Percentiles rank a stretch among this genome's conserved stretches.
Evolutionary conservation across 2,329 filamentous ascomycete genomes (phyloP).

Genomic region (Apiospora marii): DNA sequence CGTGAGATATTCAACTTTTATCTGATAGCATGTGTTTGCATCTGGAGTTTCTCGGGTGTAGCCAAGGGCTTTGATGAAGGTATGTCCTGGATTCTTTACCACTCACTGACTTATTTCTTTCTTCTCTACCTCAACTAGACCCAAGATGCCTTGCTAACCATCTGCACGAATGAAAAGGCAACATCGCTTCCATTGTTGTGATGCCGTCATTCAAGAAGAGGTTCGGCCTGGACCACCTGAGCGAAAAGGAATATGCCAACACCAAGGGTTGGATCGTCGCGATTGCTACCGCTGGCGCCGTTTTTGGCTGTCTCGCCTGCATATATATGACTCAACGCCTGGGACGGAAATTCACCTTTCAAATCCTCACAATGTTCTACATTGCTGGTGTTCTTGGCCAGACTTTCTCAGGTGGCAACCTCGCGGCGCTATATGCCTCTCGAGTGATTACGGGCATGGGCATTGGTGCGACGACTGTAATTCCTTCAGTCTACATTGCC

Average conservation of each 20-base stretch:
- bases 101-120: too few relatives aligned
- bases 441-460: slow-evolving; percentile 39
- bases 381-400: slow-evolving; percentile 47
- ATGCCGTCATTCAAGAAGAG: slow-evolving; percentile 39
- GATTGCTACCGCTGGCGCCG: slow-evolving; percentile 41
- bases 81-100: slow-evolving; percentile 9
- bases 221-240: slow-evolving; percentile 35
- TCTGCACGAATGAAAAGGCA: slow-evolving; percentile 30
- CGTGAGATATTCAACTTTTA: slow-evolving; percentile 42
- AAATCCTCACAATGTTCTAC: slow-evolving; percentile 43
- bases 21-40: slow-evolving; percentile 36
- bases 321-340: slow-evolving; percentile 37
- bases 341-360: slow-evolving; percentile 35
- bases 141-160: background rate
- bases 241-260: slow-evolving; percentile 38
- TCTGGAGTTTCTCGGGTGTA: slow-evolving; percentile 42
- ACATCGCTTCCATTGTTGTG: slow-evolving; percentile 41
- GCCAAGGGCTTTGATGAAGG: slow-evolving; percentile 44
- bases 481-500: slow-evolving; percentile 40
- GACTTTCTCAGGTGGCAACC: slow-evolving; percentile 38
- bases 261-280: slow-evolving; percentile 44
- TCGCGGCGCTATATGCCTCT: slow-evolving; percentile 36
- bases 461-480: slow-evolving; percentile 38
- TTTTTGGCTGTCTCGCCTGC: slow-evolving; percentile 40
- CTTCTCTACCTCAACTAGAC: background rate